phyloP scores from a whole-genome alignment of 139 green algal species.

The Picochlorum sp. region DNA sequence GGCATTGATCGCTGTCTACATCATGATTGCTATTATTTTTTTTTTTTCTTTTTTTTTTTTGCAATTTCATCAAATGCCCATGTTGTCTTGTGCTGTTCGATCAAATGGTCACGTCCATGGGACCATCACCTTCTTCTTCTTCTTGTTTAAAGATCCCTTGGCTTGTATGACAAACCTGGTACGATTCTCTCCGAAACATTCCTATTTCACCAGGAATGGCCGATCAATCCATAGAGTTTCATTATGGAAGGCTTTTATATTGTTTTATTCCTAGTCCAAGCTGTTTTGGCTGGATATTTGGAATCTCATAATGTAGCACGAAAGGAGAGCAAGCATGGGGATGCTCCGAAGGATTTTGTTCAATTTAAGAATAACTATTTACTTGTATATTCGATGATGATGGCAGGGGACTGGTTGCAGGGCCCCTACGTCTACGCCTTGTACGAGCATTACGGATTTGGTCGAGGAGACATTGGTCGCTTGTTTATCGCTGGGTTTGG shows the following conservation, averaged over 20 bases:
- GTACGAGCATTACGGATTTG: slow-evolving; percentile 92
- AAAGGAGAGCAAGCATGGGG: slow-evolving; percentile 8
- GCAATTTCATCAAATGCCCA: too few relatives aligned
- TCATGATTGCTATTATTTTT: too few relatives aligned
- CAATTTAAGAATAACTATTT: slow-evolving; percentile 90
- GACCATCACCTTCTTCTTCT: too few relatives aligned
- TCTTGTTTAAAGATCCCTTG: too few relatives aligned
- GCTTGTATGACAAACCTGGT: too few relatives aligned
- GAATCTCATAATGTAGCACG: slow-evolving; percentile 30
- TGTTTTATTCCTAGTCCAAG: slow-evolving; percentile 28
- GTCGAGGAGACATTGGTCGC: slow-evolving; percentile 74
- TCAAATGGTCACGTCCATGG: too few relatives aligned
- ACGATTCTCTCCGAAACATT: too few relatives aligned
- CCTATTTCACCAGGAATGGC: too few relatives aligned
- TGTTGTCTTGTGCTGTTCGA: too few relatives aligned
- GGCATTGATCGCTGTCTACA: too few relatives aligned
- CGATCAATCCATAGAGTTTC: too few relatives aligned
- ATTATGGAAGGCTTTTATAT: slow-evolving; percentile 48
- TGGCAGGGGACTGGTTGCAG: slow-evolving; percentile 98
- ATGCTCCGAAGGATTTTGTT: slow-evolving; percentile 48
- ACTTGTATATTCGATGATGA: slow-evolving; percentile 90
- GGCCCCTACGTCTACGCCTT: slow-evolving; percentile 96
- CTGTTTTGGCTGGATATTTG: slow-evolving; percentile 28
- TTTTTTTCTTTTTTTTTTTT: too few relatives aligned
- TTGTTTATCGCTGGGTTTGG: slow-evolving; percentile 98